A percentile compares a stretch with the other conserved stretches of the same genome.
Evolutionary conservation across 306 rosid species (phyloP).

Genomic region (Calophaca sinica): DNA sequence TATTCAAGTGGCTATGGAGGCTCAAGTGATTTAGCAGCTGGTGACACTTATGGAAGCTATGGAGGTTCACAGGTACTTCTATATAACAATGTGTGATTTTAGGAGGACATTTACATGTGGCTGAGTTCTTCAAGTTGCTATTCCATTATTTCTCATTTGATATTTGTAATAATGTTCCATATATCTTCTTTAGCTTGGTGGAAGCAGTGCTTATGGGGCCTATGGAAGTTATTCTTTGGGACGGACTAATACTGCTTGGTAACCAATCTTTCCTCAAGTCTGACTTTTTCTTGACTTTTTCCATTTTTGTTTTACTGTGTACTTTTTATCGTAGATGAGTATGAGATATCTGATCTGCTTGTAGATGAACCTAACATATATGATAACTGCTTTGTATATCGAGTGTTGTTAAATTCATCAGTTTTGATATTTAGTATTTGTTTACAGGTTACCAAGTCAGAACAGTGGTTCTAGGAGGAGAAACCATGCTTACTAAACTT

Average conservation of each 20-base stretch:
- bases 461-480: constrained; percentile 60
- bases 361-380: constrained; percentile 10
- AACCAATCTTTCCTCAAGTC: constrained; percentile 47
- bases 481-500: constrained; percentile 58
- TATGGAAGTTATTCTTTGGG: constrained; percentile 88
- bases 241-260: constrained; percentile 80
- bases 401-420: constrained; percentile 34
- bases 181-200: constrained; percentile 66
- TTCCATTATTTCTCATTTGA: constrained; percentile 30
- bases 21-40: constrained; percentile 70
- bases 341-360: neutral
- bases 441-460: constrained; percentile 59
- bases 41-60: constrained; percentile 80
- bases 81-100: constrained; percentile 1
- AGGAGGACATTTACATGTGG: constrained; percentile 11
- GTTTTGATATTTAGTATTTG: constrained; percentile 36
- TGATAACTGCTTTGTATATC: constrained; percentile 14
- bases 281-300: constrained; percentile 22
- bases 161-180: constrained; percentile 42
- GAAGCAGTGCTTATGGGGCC: constrained; percentile 81
- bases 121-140: constrained; percentile 25
- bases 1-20: constrained; percentile 85
- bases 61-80: constrained; percentile 83
- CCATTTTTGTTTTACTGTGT: neutral
- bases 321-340: constrained; percentile 14